Evolutionary conservation across 148 eudicot species (phyloP).

Genomic region (Chenopodium quinoa): DNA sequence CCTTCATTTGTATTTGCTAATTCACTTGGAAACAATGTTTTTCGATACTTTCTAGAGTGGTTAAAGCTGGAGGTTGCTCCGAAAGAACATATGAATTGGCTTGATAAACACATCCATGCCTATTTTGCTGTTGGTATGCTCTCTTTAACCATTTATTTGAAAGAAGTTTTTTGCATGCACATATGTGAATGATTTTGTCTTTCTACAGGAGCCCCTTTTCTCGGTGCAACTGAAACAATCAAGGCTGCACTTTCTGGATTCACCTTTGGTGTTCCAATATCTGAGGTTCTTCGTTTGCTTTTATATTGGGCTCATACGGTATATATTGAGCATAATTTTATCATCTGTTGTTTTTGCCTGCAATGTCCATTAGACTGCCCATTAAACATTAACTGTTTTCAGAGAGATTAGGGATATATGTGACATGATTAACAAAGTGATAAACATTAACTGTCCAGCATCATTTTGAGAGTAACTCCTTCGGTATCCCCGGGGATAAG

Average conservation of each 20-base stretch:
- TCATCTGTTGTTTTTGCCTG: not conserved
- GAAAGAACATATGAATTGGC: conserved; percentile 76
- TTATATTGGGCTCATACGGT: not conserved
- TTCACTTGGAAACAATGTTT: conserved; percentile 90
- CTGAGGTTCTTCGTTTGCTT: conserved; percentile 56
- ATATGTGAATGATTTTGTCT: conserved; percentile 1
- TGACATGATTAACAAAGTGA: too few species aligned
- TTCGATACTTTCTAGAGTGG: conserved; percentile 97
- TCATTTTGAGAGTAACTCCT: conserved; percentile 64
- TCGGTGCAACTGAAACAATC: conserved; percentile 75
- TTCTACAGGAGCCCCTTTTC: conserved; percentile 79
- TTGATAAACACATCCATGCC: conserved; percentile 94
- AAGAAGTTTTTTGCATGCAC: conserved; percentile 4
- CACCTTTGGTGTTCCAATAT: conserved; percentile 88
- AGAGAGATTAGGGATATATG: too few species aligned
- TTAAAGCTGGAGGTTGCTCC: conserved; percentile 95
- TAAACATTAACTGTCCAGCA: conserved; percentile 24
- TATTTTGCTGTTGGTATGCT: conserved; percentile 97
- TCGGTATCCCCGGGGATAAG: conserved; percentile 48
- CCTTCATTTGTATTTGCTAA: conserved; percentile 95
- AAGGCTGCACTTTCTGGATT: conserved; percentile 77
- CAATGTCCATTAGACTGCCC: not conserved
- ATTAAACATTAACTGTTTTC: not conserved
- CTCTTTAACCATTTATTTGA: conserved; percentile 6
- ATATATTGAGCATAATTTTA: conserved; percentile 10